Evolutionary conservation across 2,329 filamentous ascomycete species (phyloP).

Genomic region (Botrytis medusae): DNA sequence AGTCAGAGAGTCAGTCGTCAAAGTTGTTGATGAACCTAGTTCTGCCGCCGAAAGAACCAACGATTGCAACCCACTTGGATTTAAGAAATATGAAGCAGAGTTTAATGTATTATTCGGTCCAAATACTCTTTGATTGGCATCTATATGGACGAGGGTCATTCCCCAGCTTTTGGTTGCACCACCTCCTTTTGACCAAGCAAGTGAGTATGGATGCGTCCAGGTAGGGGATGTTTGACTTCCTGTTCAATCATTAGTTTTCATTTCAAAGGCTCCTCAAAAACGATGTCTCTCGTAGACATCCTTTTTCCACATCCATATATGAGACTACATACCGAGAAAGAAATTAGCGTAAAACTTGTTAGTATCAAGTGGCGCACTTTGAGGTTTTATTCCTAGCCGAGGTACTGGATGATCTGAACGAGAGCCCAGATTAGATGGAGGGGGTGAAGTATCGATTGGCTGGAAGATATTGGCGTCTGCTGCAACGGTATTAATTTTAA

Average conservation of each 20-base stretch:
- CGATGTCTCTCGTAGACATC: neutral
- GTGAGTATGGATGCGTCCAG: conserved; percentile 74
- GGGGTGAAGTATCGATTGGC: conserved; percentile 54
- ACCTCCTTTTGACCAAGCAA: conserved; percentile 65
- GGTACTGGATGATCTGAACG: conserved; percentile 59
- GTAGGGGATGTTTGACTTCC: conserved; percentile 64
- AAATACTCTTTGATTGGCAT: conserved; percentile 64
- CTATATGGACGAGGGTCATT: conserved; percentile 72
- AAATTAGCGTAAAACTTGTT: conserved; percentile 85
- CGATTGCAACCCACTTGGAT: conserved; percentile 79
- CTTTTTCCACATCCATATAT: neutral
- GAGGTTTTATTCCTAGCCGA: conserved; percentile 48
- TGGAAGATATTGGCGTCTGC: conserved; percentile 52
- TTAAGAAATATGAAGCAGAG: conserved; percentile 72
- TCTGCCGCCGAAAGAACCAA: conserved; percentile 77
- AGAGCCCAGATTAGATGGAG: conserved; percentile 49
- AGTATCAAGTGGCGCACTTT: conserved; percentile 57
- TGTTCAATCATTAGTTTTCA: neutral
- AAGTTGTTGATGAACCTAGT: conserved; percentile 58
- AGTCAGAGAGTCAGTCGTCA: conserved; percentile 55
- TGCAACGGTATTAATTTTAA: conserved; percentile 24
- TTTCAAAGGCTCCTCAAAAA: neutral
- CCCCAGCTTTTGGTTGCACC: conserved; percentile 70
- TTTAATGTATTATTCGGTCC: conserved; percentile 57
- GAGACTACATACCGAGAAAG: conserved; percentile 54